Base-by-base conservation (phyloP, 257 asterid species). In the Lycium ferocissimum region DNA sequence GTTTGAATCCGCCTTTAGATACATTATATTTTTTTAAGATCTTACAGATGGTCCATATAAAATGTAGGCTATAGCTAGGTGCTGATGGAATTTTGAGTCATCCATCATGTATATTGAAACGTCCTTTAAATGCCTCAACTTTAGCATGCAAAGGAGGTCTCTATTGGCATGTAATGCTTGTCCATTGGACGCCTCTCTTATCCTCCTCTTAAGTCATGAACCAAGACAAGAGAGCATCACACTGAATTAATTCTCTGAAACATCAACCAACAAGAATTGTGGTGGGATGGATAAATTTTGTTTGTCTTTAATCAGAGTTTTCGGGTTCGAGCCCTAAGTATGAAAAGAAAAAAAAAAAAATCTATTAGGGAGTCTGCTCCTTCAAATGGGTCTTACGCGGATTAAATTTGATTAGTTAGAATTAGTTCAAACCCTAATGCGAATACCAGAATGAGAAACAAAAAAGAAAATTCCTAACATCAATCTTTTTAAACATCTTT, bases 101-200 rank as follows among this genome's bases (percentile, higher is more conserved):
- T 20, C 56, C 45, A 43, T 54, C 26, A 38, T 45, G 38, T 2
- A 45, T 38, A 9, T 3, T 71, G 54, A 65, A 54, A 4, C 11
- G 43, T 61, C 61, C 56, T 73, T 20, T 6, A 43, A 79, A 61
- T 85, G 85, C 84, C 83, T 88, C 83, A 20, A 38, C 90, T 85
- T 83, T 85, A 71, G 57, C 87, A 65, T 61, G 83, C 87, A 70
- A 63, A 38, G 4, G 53, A 51, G 79, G 86, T 79, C 86, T 88
- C 35, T 18, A 59, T 45, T 22, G 9, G 35, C 37, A 35, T 54
- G 5, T 51, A 73, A 26, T 47, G 61, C 81, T 73, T 22, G 81
- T 73, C 59, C 43, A 18, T 20, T 47, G 40, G 45, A 20, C 26
- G 59, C 9, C 0, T 73, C 59, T 3, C 80, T 43, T 72, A 76